Conservation (phyloP, 495 filamentous ascomycete genomes). For the Aspergillus mulundensis region DNA sequence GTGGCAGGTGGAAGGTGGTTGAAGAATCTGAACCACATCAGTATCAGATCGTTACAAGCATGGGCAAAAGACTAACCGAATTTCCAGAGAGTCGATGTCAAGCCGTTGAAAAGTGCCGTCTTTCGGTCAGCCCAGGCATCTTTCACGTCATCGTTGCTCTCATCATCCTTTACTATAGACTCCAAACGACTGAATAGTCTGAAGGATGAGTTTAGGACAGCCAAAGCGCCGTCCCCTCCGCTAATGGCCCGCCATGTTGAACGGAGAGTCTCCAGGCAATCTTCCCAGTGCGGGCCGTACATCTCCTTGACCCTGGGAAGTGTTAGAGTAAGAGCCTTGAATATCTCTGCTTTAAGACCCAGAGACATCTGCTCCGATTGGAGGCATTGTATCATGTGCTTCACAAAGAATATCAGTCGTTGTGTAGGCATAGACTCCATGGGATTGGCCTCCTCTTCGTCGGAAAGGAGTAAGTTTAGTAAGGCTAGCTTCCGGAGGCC, state of each 20-base stretch:
- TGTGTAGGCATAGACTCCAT: conserved; percentile 64
- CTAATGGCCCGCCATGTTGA: conserved; percentile 48
- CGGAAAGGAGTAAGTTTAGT: conserved; percentile 54
- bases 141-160: conserved; percentile 79
- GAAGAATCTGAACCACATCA: conserved; percentile 35
- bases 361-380: conserved; percentile 44
- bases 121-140: conserved; percentile 62
- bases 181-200: conserved; percentile 63
- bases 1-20: conserved; percentile 55
- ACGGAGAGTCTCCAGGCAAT: conserved; percentile 55
- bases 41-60: not conserved
- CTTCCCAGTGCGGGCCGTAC: conserved; percentile 83
- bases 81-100: conserved; percentile 50
- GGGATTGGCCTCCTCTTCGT: conserved; percentile 40
- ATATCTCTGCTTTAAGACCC: conserved; percentile 47
- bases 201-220: conserved; percentile 64
- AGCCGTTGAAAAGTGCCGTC: conserved; percentile 42
- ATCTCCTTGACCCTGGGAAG: conserved; percentile 69
- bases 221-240: conserved; percentile 46
- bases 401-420: conserved; percentile 75
- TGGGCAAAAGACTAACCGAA: conserved; percentile 33
- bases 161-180: conserved; percentile 51
- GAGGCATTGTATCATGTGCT: conserved; percentile 69
- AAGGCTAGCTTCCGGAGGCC: conserved; percentile 53
- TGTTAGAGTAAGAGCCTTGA: conserved; percentile 59